These are phyloP conservation scores for Cenchrus fungigraminus DNA, from an alignment of 176 grass and related monocot genomes.

Conservation along the genomic window DNA sequence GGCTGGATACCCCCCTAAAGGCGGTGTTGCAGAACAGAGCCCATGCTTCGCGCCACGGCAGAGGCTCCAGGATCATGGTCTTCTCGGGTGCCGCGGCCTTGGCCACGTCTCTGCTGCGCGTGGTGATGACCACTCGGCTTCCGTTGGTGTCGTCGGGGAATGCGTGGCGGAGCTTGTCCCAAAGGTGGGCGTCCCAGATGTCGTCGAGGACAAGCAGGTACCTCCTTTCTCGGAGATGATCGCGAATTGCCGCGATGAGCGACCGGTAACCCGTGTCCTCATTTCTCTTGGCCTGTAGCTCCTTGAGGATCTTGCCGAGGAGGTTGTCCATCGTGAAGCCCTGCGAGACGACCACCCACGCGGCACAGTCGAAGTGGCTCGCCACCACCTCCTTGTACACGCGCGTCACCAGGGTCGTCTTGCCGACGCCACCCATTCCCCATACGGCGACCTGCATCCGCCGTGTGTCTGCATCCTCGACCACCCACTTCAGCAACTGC, in stretches of 20 bases:
- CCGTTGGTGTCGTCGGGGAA: neutral
- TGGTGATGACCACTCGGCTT: constrained; percentile 48
- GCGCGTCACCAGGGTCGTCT: constrained; percentile 38
- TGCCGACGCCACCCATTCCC: constrained; percentile 49
- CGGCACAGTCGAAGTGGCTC: constrained; percentile 38
- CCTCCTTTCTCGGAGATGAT: neutral
- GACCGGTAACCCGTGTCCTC: no score
- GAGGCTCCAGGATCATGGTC: constrained; percentile 7
- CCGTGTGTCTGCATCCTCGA: neutral
- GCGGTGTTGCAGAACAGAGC: constrained; percentile 20
- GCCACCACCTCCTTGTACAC: constrained; percentile 6
- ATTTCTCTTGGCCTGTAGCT: neutral
- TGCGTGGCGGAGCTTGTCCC: neutral
- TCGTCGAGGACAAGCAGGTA: constrained; percentile 49
- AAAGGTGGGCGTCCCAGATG: constrained; percentile 20
- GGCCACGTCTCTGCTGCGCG: constrained; percentile 30
- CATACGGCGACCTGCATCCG: neutral
- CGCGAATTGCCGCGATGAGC: neutral
- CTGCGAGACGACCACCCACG: constrained; percentile 46
- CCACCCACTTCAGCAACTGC: neutral
- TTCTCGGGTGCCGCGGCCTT: neutral
- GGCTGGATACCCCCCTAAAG: neutral
- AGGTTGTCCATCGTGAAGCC: constrained; percentile 21
- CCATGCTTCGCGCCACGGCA: constrained; percentile 12
- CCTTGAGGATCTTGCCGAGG: constrained; percentile 33